Base-by-base conservation (phyloP, 2,329 filamentous ascomycete genomes). In the Mycocentrospora acerina region DNA sequence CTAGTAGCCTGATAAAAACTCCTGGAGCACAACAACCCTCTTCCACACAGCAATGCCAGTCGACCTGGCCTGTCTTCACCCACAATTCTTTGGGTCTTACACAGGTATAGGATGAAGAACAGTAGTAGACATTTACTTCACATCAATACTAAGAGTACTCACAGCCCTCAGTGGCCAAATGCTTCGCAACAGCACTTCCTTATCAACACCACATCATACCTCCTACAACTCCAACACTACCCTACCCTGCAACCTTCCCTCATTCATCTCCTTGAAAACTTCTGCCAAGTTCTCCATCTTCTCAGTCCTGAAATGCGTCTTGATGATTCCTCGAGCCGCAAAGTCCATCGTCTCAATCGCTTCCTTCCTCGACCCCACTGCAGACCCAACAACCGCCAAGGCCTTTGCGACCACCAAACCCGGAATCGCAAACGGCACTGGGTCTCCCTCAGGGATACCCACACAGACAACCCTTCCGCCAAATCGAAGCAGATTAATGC, bases 331-430 rank as follows among this genome's bases (percentile, higher is more conserved):
- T 11, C 63, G 53, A 0, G 53, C 55, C 7, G 71, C 72, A 52
- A 76, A 68, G 15, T 74, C 68, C 51, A 76, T 47, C 16, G 70
- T 69, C 60, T 76, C 73, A 42, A 75, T 73, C 11, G 73, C 73
- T 40, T 76, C 73, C 43, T 64, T 68, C 18, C 73, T 55, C 41
- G 68, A 61, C 7, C 73, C 73, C 0, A 77, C 73, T 17, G 73
- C 71, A 4, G 65, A 61, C 3, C 73, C 73, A 2, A 74, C 64
- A 53, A 76, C 68, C 34, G 56, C 66, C 42, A 70, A 48, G 25
- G 64, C 64, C 57, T 72, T 73, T 3, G 58, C 66, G 2, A 75
- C 57, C 35, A 77, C 41, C 11, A 68, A 30, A 8, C 67, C 62
- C 6, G 73, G 71, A 35, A 51, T 57, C 4, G 70, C 71, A 12